Evolutionary conservation across 495 filamentous ascomycete genomes (phyloP).

Genomic region (Aspergillus baeticus): DNA sequence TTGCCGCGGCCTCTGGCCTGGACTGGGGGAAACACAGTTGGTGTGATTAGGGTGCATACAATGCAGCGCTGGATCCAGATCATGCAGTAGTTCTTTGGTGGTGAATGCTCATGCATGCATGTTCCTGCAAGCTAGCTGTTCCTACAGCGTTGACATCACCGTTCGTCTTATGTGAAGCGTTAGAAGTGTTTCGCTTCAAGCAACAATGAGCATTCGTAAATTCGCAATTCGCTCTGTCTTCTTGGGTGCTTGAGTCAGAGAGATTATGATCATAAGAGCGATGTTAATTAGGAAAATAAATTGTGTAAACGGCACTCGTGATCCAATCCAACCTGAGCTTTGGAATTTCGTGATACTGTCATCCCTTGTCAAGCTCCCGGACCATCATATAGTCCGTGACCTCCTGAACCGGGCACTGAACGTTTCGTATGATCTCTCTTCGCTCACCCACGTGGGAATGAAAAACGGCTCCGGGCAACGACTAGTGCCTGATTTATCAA

Average conservation of each 20-base stretch:
- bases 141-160: conserved; percentile 2
- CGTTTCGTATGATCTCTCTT: neutral
- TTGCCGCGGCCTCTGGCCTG: conserved; percentile 7
- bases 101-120: conserved; percentile 6
- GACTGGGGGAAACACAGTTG: neutral
- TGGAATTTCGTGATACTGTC: neutral
- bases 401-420: neutral
- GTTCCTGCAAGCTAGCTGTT: conserved; percentile 8
- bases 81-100: conserved; percentile 4
- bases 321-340: neutral
- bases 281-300: neutral
- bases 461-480: conserved; percentile 11
- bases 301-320: neutral
- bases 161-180: neutral
- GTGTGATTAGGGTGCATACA: conserved; percentile 8
- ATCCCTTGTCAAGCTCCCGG: neutral
- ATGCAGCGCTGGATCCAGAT: conserved; percentile 5
- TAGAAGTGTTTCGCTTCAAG: neutral
- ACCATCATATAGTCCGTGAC: neutral
- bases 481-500: conserved; percentile 1
- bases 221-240: neutral
- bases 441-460: conserved; percentile 17
- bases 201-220: neutral
- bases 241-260: neutral
- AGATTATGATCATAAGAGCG: neutral